Evolutionary conservation across 2,329 filamentous ascomycete species (phyloP).

Genomic region (Davidsoniella eucalypti): DNA sequence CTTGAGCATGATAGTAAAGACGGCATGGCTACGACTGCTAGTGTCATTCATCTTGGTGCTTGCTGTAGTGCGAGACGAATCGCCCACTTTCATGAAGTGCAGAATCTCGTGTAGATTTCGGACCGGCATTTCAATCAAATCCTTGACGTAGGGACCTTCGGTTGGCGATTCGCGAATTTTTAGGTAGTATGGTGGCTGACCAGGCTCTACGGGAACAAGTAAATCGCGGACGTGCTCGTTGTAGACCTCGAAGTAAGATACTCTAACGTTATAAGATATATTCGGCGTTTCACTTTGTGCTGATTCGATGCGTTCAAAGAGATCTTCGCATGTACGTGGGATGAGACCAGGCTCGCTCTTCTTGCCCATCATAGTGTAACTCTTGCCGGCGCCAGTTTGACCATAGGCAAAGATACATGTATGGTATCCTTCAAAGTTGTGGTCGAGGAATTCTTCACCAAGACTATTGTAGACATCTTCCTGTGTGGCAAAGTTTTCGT

Average conservation of each 20-base stretch:
- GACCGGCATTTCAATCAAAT: constrained; percentile 83
- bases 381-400: constrained; percentile 94
- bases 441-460: constrained; percentile 91
- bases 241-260: constrained; percentile 98
- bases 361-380: constrained; percentile 94
- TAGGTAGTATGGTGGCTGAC: constrained; percentile 73
- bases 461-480: constrained; percentile 87
- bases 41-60: constrained; percentile 99
- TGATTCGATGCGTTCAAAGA: constrained; percentile 82
- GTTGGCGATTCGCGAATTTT: constrained; percentile 93
- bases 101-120: constrained; percentile 76
- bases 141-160: constrained; percentile 93
- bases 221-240: constrained; percentile 97
- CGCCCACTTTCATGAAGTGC: constrained; percentile 78
- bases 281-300: constrained; percentile 65
- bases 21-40: constrained; percentile 85
- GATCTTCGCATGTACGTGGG: constrained; percentile 83
- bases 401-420: constrained; percentile 98
- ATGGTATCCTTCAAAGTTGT: constrained; percentile 98
- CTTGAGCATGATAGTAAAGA: constrained; percentile 95
- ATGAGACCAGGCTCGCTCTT: constrained; percentile 79
- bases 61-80: constrained; percentile 72
- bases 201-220: constrained; percentile 54
- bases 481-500: constrained; percentile 79
- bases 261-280: constrained; percentile 90